Percentiles rank a stretch among this genome's conserved stretches.
Conservation (phyloP, 768 basidiomycete species). For the Rhizopogon roseolus region DNA sequence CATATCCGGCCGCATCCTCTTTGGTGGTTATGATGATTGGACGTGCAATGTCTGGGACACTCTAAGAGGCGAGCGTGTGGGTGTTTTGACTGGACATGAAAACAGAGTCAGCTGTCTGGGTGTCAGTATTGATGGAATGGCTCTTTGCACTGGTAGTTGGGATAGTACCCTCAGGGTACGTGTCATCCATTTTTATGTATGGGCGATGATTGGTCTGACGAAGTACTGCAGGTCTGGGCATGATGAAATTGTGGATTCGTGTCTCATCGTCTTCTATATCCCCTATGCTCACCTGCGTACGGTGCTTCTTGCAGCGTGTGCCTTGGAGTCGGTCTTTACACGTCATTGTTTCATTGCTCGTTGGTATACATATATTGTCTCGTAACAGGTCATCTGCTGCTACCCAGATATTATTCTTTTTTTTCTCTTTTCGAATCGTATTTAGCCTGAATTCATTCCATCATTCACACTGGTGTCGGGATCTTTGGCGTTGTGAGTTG, state of each 20-base stretch:
- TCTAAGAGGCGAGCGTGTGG: slow-evolving; percentile 95
- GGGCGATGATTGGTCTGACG: slow-evolving; percentile 8
- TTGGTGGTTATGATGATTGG: slow-evolving; percentile 99
- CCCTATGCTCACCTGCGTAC: slow-evolving; percentile 50
- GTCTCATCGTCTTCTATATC: slow-evolving; percentile 25
- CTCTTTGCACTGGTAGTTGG: slow-evolving; percentile 98
- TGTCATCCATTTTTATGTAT: slow-evolving; percentile 10
- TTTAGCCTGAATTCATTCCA: slow-evolving; percentile 41
- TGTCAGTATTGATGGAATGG: slow-evolving; percentile 95
- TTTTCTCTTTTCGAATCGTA: slow-evolving; percentile 35
- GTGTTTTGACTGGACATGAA: slow-evolving; percentile 96
- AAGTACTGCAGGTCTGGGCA: slow-evolving; percentile 70
- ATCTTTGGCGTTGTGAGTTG: too few species aligned
- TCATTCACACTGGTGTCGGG: slow-evolving; percentile 17
- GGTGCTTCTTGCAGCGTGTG: slow-evolving; percentile 35
- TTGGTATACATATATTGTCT: slow-evolving; percentile 35
- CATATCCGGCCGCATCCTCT: slow-evolving; percentile 93
- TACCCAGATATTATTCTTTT: slow-evolving; percentile 29
- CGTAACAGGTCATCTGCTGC: slow-evolving; percentile 25
- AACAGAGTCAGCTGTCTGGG: slow-evolving; percentile 97
- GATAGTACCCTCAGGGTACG: slow-evolving; percentile 92
- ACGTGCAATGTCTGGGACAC: slow-evolving; percentile 99
- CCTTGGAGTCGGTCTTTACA: slow-evolving; percentile 63
- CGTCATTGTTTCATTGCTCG: slow-evolving; percentile 24
- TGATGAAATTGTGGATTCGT: slow-evolving; percentile 35